These are phyloP conservation scores for Calonectria hawksworthii DNA, from an alignment of 2,329 filamentous ascomycete species.

Conservation along the genomic window DNA sequence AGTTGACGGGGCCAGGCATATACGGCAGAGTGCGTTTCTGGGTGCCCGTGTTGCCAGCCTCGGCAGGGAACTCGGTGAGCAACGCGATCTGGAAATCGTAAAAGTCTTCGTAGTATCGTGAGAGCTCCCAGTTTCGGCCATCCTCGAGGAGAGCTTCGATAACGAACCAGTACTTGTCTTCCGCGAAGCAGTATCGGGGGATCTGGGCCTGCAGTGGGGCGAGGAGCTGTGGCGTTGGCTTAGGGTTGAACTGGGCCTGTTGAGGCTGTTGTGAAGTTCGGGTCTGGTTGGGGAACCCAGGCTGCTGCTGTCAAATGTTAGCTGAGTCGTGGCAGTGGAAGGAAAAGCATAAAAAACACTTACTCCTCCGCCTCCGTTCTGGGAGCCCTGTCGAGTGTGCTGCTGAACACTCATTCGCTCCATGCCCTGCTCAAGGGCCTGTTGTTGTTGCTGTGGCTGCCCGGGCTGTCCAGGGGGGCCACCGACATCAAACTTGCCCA, in stretches of 20 bases:
- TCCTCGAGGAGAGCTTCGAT: slow-evolving; percentile 94
- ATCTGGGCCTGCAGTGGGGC: slow-evolving; percentile 88
- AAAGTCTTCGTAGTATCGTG: slow-evolving; percentile 97
- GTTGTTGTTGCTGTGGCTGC: neutral
- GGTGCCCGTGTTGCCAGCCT: slow-evolving; percentile 87
- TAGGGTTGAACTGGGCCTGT: slow-evolving; percentile 52
- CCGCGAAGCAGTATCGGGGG: slow-evolving; percentile 93
- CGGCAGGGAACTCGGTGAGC: slow-evolving; percentile 90
- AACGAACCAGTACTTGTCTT: slow-evolving; percentile 99
- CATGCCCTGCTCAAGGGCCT: slow-evolving; percentile 76
- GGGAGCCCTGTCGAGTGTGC: slow-evolving; percentile 43
- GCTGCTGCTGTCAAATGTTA: slow-evolving; percentile 43
- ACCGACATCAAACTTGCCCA: slow-evolving; percentile 87
- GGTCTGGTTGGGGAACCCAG: slow-evolving; percentile 42
- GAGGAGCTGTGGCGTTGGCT: slow-evolving; percentile 69
- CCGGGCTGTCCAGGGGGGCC: slow-evolving; percentile 51
- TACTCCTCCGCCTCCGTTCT: slow-evolving; percentile 45
- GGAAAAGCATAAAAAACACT: slow-evolving; percentile 20
- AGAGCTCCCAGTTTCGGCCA: slow-evolving; percentile 91
- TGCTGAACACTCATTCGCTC: slow-evolving; percentile 82
- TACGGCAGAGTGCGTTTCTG: slow-evolving; percentile 90
- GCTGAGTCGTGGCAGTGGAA: neutral
- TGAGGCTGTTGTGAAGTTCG: slow-evolving; percentile 50
- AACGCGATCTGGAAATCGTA: slow-evolving; percentile 99
- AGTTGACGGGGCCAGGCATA: slow-evolving; percentile 98